These are phyloP conservation scores for Osmanthus fragrans DNA, from an alignment of 257 asterid genomes.

Conservation along the genomic window DNA sequence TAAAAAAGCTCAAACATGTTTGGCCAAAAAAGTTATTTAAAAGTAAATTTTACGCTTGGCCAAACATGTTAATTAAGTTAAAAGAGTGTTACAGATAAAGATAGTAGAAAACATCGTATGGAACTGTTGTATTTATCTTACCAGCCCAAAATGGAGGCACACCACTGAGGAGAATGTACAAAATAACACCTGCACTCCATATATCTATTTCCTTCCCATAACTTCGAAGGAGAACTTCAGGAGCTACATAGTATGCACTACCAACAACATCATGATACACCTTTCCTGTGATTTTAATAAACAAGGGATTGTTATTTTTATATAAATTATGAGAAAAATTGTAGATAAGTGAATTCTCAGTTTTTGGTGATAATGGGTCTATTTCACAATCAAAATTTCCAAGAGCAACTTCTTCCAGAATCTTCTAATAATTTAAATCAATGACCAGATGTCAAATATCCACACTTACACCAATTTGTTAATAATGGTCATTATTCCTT, in stretches of 20 bases:
- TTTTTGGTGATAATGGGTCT: neutral
- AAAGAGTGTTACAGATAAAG: neutral
- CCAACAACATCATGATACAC: constrained; percentile 80
- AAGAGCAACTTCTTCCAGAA: neutral
- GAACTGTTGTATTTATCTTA: constrained; percentile 28
- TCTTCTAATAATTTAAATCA: neutral
- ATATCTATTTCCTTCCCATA: constrained; percentile 84
- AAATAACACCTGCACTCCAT: constrained; percentile 94
- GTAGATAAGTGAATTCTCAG: neutral
- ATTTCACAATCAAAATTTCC: too few relatives aligned
- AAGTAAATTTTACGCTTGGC: neutral
- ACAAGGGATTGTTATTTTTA: neutral
- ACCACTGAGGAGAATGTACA: constrained; percentile 82
- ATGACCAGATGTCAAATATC: neutral
- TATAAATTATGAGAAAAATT: constrained; percentile 6
- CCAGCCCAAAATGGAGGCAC: constrained; percentile 99
- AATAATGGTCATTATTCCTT: neutral
- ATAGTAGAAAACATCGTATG: constrained; percentile 9
- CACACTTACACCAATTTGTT: neutral
- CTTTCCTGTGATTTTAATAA: constrained; percentile 48
- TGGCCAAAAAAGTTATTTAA: neutral
- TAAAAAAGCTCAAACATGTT: neutral
- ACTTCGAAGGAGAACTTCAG: constrained; percentile 73
- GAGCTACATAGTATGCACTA: constrained; percentile 90
- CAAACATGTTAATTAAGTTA: neutral